Percentiles rank a stretch among this genome's conserved stretches.
These are phyloP conservation scores for Metschnikowia similis DNA, from an alignment of 805 yeast species.

Conservation along the genomic window DNA sequence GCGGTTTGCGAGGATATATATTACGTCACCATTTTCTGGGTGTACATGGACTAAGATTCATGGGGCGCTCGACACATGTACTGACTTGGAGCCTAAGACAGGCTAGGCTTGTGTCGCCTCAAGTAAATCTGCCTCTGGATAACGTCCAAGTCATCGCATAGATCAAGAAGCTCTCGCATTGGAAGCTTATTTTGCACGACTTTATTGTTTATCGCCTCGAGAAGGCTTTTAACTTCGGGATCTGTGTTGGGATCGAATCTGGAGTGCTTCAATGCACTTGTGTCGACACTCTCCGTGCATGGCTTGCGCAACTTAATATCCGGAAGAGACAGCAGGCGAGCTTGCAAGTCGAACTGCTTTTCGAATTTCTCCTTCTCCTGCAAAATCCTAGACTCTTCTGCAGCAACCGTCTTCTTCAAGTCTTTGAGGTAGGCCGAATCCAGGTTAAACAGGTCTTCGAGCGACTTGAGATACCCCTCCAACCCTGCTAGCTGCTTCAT, in stretches of 20 bases:
- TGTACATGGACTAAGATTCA: constrained; percentile 8
- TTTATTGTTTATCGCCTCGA: neutral
- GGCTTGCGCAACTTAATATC: neutral
- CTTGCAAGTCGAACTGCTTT: constrained; percentile 6
- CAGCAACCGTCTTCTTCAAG: constrained; percentile 17
- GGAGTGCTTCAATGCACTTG: neutral
- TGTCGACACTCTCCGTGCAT: neutral
- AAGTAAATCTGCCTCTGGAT: constrained; percentile 10
- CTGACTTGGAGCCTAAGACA: neutral
- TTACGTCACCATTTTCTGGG: constrained; percentile 18
- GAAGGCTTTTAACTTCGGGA: constrained; percentile 5
- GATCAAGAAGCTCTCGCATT: constrained; percentile 4
- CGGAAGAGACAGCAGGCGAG: neutral
- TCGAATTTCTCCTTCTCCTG: constrained; percentile 5
- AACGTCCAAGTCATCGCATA: constrained; percentile 14
- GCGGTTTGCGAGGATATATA: constrained; percentile 21
- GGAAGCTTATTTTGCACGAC: neutral
- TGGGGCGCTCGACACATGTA: neutral
- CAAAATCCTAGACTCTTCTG: constrained; percentile 5
- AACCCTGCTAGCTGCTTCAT: constrained; percentile 32
- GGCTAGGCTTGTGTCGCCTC: neutral
- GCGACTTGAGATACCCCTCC: constrained; percentile 22
- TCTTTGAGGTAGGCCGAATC: constrained; percentile 32
- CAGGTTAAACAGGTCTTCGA: constrained; percentile 23
- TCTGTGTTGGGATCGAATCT: constrained; percentile 15